Base-by-base conservation (phyloP, 768 basidiomycete genomes). In the Amylocystis lapponica region DNA sequence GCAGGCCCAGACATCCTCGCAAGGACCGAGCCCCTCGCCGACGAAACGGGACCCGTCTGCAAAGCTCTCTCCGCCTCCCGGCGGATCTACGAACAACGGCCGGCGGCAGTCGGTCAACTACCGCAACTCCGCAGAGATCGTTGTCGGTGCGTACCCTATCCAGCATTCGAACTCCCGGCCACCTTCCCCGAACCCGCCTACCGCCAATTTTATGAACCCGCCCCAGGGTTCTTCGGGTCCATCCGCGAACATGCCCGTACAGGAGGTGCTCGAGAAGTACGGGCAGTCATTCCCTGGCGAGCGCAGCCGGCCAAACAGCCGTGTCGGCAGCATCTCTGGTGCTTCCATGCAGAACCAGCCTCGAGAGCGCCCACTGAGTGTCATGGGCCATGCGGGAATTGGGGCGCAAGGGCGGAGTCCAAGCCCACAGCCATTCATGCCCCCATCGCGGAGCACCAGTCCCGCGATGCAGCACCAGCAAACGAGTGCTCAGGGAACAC, bases 241-340 rank as follows among this genome's bases (percentile, higher is more conserved):
- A 2, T 48, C 70, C 6, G 71, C 72, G 1, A 59, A 70, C 30
- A 72, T 79, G n/a, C 70, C 76, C 0, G 78, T 90, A 14, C 81
- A 86, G 43, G 77, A 80, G n/a, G 81, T 91, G 7, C 63, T 91
- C 13, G 69, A 70, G 1, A 74, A 80, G 50, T 97, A 97, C 56
- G 77, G 83, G 21, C 90, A 92, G 55, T 78, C 83, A 1, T 76
- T 97, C 58, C 94, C 93, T 6, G 93, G 91, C 3, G 94, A 96
- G 60, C 68, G 76, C 38, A 80, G 76, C 55, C 66, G 77, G 34
- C 69, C 71, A 39, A 75, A 71, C 50, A 84, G 76, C 45, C 55
- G 50, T 31, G 54, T 48, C 33, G 54, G 53, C 57, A 67, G 50
- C 61, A 45, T 47, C 47, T 53, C 36, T 39, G 61, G 46, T 40